These are phyloP conservation scores for Kodamaea derodonti DNA, from an alignment of 1,139 yeast species.

Conservation along the genomic window DNA sequence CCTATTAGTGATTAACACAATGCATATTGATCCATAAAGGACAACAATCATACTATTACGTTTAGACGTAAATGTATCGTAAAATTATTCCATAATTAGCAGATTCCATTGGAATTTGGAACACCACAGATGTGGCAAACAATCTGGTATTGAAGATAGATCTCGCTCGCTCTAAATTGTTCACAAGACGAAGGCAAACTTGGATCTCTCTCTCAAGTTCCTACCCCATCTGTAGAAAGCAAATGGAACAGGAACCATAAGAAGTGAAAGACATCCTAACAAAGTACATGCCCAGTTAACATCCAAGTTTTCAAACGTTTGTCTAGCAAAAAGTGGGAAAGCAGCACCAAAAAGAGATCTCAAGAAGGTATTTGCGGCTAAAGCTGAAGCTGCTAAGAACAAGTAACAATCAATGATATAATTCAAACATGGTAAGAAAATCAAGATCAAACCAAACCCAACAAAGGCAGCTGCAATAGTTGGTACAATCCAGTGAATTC, in stretches of 20 bases:
- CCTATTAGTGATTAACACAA: no score
- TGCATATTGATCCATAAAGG: no score
- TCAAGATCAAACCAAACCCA: slow-evolving; percentile 72
- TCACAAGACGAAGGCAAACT: slow-evolving; percentile 50
- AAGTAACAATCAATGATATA: slow-evolving; percentile 80
- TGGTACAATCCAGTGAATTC: slow-evolving; percentile 84
- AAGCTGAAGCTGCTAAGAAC: slow-evolving; percentile 81
- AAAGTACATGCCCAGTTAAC: slow-evolving; percentile 82
- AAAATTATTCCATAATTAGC: no score
- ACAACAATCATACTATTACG: no score
- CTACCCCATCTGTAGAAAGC: slow-evolving; percentile 66
- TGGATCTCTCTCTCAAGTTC: slow-evolving; percentile 55
- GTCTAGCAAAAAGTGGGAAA: slow-evolving; percentile 50
- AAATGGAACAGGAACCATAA: slow-evolving; percentile 72
- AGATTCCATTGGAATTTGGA: no score
- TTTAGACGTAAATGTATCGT: no score
- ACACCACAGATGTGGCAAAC: no score
- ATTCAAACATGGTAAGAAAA: slow-evolving; percentile 74
- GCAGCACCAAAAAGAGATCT: slow-evolving; percentile 58
- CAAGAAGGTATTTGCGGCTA: slow-evolving; percentile 81
- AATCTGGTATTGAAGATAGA: no score
- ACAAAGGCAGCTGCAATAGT: slow-evolving; percentile 66
- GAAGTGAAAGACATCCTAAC: slow-evolving; percentile 62
- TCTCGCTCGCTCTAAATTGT: no score
- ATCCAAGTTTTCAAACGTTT: slow-evolving; percentile 72